Conservation (phyloP, 768 basidiomycete genomes). For the Termitomyces sp. region DNA sequence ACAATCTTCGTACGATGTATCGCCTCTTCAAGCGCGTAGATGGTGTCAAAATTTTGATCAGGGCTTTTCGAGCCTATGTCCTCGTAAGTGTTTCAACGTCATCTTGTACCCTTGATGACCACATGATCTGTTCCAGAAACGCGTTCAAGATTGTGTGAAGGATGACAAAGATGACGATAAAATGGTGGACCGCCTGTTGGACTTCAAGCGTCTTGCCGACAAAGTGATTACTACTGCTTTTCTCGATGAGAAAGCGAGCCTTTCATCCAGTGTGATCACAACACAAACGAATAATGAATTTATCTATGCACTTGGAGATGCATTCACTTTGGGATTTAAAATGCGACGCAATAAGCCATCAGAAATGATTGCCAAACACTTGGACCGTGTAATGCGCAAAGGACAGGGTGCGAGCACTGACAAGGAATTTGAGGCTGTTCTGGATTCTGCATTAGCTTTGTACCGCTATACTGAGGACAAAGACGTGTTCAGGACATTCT, state of each 20-base stretch:
- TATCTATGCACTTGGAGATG: conserved; percentile 61
- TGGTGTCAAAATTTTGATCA: conserved; percentile 45
- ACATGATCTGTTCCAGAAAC: conserved; percentile 35
- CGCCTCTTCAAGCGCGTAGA: conserved; percentile 53
- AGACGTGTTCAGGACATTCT: conserved; percentile 92
- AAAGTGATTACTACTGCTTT: conserved; percentile 46
- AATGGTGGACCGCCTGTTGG: conserved; percentile 72
- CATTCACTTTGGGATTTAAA: conserved; percentile 72
- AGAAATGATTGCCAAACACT: conserved; percentile 88
- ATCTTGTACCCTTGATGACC: background rate
- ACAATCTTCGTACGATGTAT: conserved; percentile 49
- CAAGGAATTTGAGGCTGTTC: conserved; percentile 49
- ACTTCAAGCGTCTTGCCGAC: conserved; percentile 59
- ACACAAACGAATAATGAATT: conserved; percentile 49
- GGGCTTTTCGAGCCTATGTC: conserved; percentile 57
- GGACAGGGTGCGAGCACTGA: conserved; percentile 73
- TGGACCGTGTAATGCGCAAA: conserved; percentile 82
- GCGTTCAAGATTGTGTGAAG: conserved; percentile 60
- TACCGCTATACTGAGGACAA: conserved; percentile 90
- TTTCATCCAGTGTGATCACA: conserved; percentile 25
- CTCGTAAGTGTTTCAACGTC: conserved; percentile 33
- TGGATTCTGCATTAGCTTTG: conserved; percentile 65
- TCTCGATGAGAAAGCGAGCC: conserved; percentile 28
- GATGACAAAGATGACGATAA: conserved; percentile 59
- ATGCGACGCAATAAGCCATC: conserved; percentile 77